Evolutionary conservation across 306 rosid species (phyloP).

Genomic region (Lotus japonicus): DNA sequence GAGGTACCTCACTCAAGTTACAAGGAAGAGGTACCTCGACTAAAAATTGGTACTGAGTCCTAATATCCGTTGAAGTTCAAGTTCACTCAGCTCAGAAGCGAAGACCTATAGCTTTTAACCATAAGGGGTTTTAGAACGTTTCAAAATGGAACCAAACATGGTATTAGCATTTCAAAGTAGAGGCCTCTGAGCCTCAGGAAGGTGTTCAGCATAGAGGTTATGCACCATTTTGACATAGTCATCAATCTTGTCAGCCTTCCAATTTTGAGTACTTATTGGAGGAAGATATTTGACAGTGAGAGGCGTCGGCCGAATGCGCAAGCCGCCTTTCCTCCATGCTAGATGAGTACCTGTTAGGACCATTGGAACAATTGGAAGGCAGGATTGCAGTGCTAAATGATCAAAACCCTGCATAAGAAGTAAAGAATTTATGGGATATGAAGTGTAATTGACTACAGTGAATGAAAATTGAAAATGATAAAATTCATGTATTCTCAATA

Average conservation of each 20-base stretch:
- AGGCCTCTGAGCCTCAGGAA: constrained; percentile 50
- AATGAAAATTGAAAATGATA: no score
- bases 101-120: no score
- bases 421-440: not conserved
- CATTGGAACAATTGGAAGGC: constrained; percentile 56
- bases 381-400: constrained; percentile 58
- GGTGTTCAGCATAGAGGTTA: constrained; percentile 34
- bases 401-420: constrained; percentile 50
- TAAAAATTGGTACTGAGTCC: no score
- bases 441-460: no score
- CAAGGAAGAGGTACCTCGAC: no score
- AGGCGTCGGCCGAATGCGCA: constrained; percentile 45
- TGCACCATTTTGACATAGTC: constrained; percentile 34
- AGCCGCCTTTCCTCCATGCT: constrained; percentile 63
- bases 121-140: no score
- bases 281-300: constrained; percentile 45
- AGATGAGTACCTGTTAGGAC: constrained; percentile 51
- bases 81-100: no score
- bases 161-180: constrained; percentile 1
- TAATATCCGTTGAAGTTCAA: no score
- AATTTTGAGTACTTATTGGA: constrained; percentile 42
- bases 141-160: no score
- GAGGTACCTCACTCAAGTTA: no score
- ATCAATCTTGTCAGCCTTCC: constrained; percentile 46
- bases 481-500: no score